These are phyloP conservation scores for Trichoderma reesei DNA, from an alignment of 495 filamentous ascomycete species.

Conservation along the genomic window DNA sequence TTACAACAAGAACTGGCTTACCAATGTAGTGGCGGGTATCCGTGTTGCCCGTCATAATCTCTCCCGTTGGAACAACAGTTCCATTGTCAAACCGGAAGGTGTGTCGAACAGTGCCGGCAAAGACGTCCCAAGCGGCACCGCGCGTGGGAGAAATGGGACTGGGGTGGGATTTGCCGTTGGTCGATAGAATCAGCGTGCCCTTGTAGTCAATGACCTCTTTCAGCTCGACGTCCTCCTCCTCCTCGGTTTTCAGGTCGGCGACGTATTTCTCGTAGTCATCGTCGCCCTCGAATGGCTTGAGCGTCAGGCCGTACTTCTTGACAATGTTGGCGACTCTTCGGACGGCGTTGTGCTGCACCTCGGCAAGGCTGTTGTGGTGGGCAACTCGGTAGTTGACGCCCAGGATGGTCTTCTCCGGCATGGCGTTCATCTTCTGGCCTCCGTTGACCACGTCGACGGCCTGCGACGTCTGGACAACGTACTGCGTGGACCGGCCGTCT, in stretches of 20 bases:
- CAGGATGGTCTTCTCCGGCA: slow-evolving; percentile 53
- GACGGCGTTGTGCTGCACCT: slow-evolving; percentile 43
- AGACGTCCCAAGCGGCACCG: slow-evolving; percentile 31
- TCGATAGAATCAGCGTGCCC: background rate
- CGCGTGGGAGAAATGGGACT: slow-evolving; percentile 56
- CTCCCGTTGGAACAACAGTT: slow-evolving; percentile 52
- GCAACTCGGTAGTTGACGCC: slow-evolving; percentile 63
- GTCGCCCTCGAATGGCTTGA: slow-evolving; percentile 34
- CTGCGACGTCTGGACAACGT: slow-evolving; percentile 35
- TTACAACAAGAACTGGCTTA: slow-evolving; percentile 15
- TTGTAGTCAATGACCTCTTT: slow-evolving; percentile 4
- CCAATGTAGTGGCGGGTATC: slow-evolving; percentile 62
- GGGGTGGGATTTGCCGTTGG: slow-evolving; percentile 32
- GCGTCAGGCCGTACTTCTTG: slow-evolving; percentile 46
- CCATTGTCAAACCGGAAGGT: slow-evolving; percentile 46
- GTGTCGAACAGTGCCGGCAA: slow-evolving; percentile 50
- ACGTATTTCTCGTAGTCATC: slow-evolving; percentile 30
- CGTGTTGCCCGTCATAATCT: slow-evolving; percentile 68
- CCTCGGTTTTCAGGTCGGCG: slow-evolving; percentile 36
- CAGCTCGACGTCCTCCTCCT: slow-evolving; percentile 18
- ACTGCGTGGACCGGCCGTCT: slow-evolving; percentile 29
- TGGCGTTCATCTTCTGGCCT: slow-evolving; percentile 60
- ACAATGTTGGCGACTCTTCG: slow-evolving; percentile 44
- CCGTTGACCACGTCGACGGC: slow-evolving; percentile 50
- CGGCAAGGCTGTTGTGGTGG: slow-evolving; percentile 46